phyloP scores from a whole-genome alignment of 257 asterid species.

The Nicotiana sylvestris region DNA sequence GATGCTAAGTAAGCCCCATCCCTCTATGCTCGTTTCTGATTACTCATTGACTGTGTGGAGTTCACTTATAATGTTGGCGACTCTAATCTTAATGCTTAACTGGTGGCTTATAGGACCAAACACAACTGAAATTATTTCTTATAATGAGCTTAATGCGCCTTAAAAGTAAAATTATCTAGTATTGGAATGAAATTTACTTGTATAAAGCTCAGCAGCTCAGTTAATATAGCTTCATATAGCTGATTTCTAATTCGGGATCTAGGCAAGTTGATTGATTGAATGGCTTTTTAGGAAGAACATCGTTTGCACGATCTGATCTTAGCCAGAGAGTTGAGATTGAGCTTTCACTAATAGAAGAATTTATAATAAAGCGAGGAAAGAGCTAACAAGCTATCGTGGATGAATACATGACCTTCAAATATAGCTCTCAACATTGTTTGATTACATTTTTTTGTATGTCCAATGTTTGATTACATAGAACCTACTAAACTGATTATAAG shows the following conservation, averaged over 20 bases:
- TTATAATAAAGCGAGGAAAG: neutral
- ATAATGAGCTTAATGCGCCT: neutral
- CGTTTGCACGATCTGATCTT: neutral
- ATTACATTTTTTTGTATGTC: neutral
- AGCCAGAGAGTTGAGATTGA: neutral
- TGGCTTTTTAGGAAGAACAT: neutral
- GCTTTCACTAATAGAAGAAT: neutral
- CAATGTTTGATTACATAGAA: neutral
- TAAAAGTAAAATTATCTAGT: neutral
- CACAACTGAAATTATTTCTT: neutral
- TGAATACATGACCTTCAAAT: neutral
- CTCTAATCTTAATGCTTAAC: neutral
- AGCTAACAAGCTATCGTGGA: neutral
- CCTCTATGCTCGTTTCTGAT: neutral
- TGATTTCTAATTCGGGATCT: neutral
- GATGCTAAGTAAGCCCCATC: conserved; percentile 76
- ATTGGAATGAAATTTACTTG: neutral
- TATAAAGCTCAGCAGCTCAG: neutral
- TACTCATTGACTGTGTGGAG: neutral
- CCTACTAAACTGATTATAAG: neutral
- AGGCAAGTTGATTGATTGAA: neutral
- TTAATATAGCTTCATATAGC: neutral
- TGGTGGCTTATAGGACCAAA: neutral
- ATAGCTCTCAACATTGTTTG: neutral
- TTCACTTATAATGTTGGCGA: neutral